Percentiles rank a stretch among this genome's conserved stretches.
phyloP scores from a whole-genome alignment of 208 protist genomes.

The Acanthamoeba quina region DNA sequence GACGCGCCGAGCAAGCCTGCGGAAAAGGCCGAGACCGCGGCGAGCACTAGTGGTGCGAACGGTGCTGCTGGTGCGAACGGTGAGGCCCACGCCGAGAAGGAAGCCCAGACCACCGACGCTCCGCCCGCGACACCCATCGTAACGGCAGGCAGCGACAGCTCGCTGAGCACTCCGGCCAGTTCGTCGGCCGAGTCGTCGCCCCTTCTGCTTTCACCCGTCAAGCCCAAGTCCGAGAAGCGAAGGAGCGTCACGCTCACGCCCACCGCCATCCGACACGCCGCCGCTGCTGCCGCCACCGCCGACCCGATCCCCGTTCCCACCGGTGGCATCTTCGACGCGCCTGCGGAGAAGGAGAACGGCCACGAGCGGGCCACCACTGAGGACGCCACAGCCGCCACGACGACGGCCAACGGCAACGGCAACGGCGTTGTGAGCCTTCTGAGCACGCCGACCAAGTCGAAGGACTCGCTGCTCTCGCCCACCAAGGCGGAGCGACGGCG shows the following conservation, averaged over 20 bases:
- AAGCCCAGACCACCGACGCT: too few species aligned
- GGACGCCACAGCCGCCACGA: background rate
- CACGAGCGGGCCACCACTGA: background rate
- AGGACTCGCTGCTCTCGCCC: background rate
- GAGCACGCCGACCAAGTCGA: background rate
- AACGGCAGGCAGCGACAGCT: too few species aligned
- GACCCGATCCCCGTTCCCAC: background rate
- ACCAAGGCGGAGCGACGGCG: background rate
- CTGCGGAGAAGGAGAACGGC: background rate
- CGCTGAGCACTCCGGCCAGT: background rate
- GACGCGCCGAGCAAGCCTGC: background rate
- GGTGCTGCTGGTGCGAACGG: too few species aligned
- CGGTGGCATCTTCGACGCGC: background rate
- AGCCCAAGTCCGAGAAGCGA: background rate
- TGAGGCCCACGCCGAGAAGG: too few species aligned
- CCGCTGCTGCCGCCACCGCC: background rate
- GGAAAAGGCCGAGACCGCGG: too few species aligned
- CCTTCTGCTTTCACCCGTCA: background rate
- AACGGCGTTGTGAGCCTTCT: background rate
- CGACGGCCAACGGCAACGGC: background rate
- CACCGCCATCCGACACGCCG: background rate
- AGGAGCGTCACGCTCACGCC: constrained; percentile 14
- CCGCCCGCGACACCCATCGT: too few species aligned
- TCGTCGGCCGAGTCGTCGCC: background rate
- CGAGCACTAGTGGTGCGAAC: too few species aligned